Conservation (phyloP, 257 asterid species). For the Forsythia viridissima region DNA sequence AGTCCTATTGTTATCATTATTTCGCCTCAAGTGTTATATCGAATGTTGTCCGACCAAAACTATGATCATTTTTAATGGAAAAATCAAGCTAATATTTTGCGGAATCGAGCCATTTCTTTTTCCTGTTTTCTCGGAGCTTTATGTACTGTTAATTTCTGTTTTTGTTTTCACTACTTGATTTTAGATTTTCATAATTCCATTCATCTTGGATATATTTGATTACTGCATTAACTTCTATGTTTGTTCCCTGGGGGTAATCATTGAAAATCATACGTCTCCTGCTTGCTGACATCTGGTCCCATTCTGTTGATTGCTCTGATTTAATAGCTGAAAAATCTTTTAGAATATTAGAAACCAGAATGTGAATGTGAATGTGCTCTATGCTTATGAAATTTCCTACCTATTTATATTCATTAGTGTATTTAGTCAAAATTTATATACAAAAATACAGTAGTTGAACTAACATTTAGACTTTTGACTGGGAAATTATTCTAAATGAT, state of each 20-base stretch:
- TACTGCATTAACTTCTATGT: not conserved
- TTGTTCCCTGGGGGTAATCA: not conserved
- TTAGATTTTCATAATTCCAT: not conserved
- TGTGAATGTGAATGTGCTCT: not conserved
- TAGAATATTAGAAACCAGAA: not conserved
- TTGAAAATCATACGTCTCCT: not conserved
- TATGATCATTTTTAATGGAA: not conserved
- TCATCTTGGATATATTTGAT: not conserved
- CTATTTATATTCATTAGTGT: not conserved
- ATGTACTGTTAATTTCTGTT: conserved; percentile 3
- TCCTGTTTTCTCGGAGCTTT: conserved; percentile 21
- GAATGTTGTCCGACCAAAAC: conserved; percentile 3
- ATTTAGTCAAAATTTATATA: not conserved
- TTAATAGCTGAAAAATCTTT: not conserved
- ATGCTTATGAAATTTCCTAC: not conserved
- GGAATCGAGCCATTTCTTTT: not conserved
- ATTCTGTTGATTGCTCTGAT: not conserved
- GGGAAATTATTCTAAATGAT: not conserved
- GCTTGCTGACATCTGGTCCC: not conserved
- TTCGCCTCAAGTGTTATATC: conserved; percentile 6
- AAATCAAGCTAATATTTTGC: conserved; percentile 15
- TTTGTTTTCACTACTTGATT: not conserved
- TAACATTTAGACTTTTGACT: not conserved
- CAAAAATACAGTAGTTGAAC: not conserved
- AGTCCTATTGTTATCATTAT: conserved; percentile 1